These are phyloP conservation scores for Leccinum aurantiacum DNA, from an alignment of 768 basidiomycete species.

Conservation along the genomic window DNA sequence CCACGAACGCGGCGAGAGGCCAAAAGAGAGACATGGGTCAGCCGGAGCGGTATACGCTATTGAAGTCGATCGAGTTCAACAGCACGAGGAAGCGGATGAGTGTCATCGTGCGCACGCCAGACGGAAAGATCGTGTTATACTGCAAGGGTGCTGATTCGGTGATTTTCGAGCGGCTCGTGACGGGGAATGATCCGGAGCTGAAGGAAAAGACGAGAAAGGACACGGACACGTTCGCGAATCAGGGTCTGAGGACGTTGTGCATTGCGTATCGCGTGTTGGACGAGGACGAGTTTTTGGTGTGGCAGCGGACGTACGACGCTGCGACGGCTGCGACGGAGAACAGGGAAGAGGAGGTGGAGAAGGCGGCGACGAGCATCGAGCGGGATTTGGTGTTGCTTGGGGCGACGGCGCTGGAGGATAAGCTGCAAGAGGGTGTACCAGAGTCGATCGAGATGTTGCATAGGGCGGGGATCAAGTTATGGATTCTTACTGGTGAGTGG, in stretches of 20 bases:
- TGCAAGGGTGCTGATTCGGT: conserved; percentile 98
- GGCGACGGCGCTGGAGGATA: conserved; percentile 95
- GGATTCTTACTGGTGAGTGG: conserved; percentile 85
- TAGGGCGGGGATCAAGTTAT: conserved; percentile 92
- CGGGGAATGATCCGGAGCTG: conserved; percentile 68
- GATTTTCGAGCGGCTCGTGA: conserved; percentile 82
- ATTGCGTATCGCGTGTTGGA: conserved; percentile 75
- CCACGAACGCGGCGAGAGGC: too few relatives aligned
- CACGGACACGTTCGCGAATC: conserved; percentile 93
- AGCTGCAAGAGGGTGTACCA: conserved; percentile 95
- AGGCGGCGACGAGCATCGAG: conserved; percentile 81
- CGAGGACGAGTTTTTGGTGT: conserved; percentile 83
- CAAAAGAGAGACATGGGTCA: too few relatives aligned
- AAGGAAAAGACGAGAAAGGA: conserved; percentile 81
- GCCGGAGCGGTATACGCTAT: conserved; percentile 75
- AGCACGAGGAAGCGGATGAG: conserved; percentile 95
- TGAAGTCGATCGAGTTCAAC: conserved; percentile 92
- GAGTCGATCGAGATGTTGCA: conserved; percentile 93
- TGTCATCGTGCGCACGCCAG: conserved; percentile 81
- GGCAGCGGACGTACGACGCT: conserved; percentile 78
- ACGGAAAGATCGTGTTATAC: conserved; percentile 79
- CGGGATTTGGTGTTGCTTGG: conserved; percentile 82
- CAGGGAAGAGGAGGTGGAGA: conserved; percentile 90
- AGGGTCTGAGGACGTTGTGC: conserved; percentile 87
- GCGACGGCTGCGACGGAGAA: conserved; percentile 76